phyloP scores from a whole-genome alignment of 148 eudicot species.

The Amaranthus palmeri region DNA sequence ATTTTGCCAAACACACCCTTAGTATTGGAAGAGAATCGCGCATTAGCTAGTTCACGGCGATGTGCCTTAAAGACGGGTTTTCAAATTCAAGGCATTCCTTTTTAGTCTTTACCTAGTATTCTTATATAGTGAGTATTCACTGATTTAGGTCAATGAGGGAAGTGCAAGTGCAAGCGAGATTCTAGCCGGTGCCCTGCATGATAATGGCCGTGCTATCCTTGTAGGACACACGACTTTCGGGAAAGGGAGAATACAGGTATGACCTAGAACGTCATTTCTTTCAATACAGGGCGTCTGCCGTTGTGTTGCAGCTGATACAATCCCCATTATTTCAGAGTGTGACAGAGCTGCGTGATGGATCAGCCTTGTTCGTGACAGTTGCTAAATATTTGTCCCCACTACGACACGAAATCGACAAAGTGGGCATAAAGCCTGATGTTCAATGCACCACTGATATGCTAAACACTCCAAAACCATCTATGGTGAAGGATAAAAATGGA shows the following conservation, averaged over 20 bases:
- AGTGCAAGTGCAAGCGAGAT: constrained; percentile 99
- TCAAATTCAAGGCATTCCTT: background rate
- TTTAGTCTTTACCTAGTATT: background rate
- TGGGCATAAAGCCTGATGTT: constrained; percentile 87
- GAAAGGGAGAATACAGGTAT: constrained; percentile 93
- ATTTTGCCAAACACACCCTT: no score
- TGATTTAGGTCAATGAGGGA: constrained; percentile 81
- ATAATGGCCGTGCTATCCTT: constrained; percentile 86
- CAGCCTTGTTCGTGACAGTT: constrained; percentile 84
- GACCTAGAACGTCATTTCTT: background rate
- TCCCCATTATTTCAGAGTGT: constrained; percentile 51
- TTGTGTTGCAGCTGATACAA: background rate
- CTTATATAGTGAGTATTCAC: background rate
- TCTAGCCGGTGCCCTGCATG: constrained; percentile 90
- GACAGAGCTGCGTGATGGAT: constrained; percentile 85
- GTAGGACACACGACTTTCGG: constrained; percentile 88
- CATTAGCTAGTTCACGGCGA: no score
- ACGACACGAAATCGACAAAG: constrained; percentile 81
- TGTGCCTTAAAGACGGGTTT: no score
- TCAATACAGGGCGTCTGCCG: background rate
- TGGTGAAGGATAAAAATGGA: constrained; percentile 22
- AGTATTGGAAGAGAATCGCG: no score
- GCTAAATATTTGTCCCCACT: constrained; percentile 91
- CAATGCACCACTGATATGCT: constrained; percentile 82
- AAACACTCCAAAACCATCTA: constrained; percentile 33